Base-by-base conservation (phyloP, 1,284 basidiomycete species). In the Heliocybe sulcata region DNA sequence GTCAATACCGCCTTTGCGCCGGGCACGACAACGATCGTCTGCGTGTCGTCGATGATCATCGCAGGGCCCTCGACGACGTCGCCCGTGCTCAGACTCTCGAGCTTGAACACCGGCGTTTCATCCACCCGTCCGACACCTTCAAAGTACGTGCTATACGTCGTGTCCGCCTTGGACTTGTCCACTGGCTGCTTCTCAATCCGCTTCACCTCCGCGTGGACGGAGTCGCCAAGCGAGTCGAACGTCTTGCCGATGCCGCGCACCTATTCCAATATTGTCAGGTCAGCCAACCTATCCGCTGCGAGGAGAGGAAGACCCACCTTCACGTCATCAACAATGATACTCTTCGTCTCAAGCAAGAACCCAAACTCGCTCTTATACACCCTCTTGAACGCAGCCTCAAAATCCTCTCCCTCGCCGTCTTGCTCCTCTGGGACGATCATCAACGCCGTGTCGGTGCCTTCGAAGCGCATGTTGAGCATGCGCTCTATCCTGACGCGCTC, bases 381-480 rank as follows among this genome's bases (percentile, higher is more conserved):
- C 51, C 79, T 70, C 66, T 81, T 84, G 75, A 98, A 98, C 3
- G 84, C 90, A 0, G 75, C 76, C 63, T 87, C 85, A 67, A 90
- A 94, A 66, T 94, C 89, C 62, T 87, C 85, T 10, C 81, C 82
- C 54, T 80, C 78, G 14, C 77, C 75, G 59, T 82, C 80, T 50
- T 71, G 71, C 9, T 70, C 66, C 0, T 68, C 71, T 8, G 89
- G 83, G 8, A 90, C 72, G 1, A 94, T 83, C 93, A 97, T 96
- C 58, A 98, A 69, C 8, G 92, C 81, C 0, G 94, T 97, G 71
- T 97, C 94, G 0, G 92, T 94, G 1, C 92, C 91, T 52, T 94
- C 87, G 63, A 93, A 94, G 38, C 94, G 82, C 90, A 95, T 92
- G 65, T 98, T 95, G 51, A 97, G 75, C 79, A 91, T 83, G 20